phyloP scores from a whole-genome alignment of 1,284 basidiomycete genomes.

The Malassezia obtusa region DNA sequence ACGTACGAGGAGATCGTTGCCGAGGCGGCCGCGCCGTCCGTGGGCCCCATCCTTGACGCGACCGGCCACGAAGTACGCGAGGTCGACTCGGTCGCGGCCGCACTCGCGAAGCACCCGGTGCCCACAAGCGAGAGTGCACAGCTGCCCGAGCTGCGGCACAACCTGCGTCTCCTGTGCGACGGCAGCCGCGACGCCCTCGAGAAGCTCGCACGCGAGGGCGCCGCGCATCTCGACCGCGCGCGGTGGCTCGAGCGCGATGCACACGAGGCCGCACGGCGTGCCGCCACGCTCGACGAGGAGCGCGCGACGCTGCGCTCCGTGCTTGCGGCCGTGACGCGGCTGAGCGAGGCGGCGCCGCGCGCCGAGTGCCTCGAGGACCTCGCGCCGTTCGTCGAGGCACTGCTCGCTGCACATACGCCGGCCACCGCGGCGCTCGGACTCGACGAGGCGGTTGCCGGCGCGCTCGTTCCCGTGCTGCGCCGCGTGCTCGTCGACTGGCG shows the following conservation, averaged over 20 bases:
- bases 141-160: conserved; percentile 90
- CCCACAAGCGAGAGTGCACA: conserved; percentile 72
- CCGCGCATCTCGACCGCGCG: conserved; percentile 66
- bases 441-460: conserved; percentile 17
- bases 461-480: conserved; percentile 10
- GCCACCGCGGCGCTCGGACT: background rate
- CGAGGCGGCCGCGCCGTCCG: conserved; percentile 21
- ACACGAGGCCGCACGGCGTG: conserved; percentile 60
- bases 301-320: conserved; percentile 24
- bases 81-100: conserved; percentile 29
- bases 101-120: conserved; percentile 21
- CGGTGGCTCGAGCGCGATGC: conserved; percentile 57
- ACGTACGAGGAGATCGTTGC: conserved; percentile 46
- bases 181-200: conserved; percentile 71
- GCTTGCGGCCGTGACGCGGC: conserved; percentile 18
- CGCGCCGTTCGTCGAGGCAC: background rate
- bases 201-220: conserved; percentile 78
- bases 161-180: conserved; percentile 74
- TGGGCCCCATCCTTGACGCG: conserved; percentile 38
- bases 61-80: conserved; percentile 24
- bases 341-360: conserved; percentile 4
- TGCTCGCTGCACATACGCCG: background rate
- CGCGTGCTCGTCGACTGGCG: conserved; percentile 1
- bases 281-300: conserved; percentile 56
- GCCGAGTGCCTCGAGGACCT: conserved; percentile 1